Conservation (phyloP, 2,329 filamentous ascomycete genomes). For the Fusarium transvaalense region DNA sequence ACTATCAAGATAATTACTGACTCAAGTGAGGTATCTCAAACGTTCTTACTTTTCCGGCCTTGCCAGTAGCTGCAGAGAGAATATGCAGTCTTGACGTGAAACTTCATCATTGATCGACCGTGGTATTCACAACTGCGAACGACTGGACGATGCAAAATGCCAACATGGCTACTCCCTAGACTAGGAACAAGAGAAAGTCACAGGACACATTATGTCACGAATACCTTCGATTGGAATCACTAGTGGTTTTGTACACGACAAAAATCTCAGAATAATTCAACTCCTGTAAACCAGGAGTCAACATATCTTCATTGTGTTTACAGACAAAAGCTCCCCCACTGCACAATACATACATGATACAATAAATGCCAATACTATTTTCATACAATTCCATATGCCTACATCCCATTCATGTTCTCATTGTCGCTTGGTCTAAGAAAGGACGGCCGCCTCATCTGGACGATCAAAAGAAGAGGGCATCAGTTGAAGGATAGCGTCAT, state of each 20-base stretch:
- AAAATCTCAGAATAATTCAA: neutral
- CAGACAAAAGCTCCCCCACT: conserved; percentile 9
- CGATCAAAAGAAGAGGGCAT: conserved; percentile 9
- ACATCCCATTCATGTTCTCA: conserved; percentile 22
- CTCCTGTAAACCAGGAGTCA: neutral
- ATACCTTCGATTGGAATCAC: neutral
- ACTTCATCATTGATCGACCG: neutral
- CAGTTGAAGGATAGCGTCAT: conserved; percentile 30
- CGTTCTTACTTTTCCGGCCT: neutral
- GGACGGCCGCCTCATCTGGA: conserved; percentile 9
- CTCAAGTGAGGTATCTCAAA: neutral
- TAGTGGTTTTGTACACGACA: neutral
- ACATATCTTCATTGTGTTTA: conserved; percentile 3
- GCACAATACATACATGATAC: conserved; percentile 33
- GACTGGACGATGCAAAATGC: neutral
- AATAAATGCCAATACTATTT: conserved; percentile 28
- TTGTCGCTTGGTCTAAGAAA: conserved; percentile 28
- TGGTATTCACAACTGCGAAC: neutral
- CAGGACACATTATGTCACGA: neutral
- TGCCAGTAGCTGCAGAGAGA: neutral
- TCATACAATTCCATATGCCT: conserved; percentile 33
- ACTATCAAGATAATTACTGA: neutral
- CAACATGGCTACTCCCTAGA: neutral
- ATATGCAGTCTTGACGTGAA: neutral
- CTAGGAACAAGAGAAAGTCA: neutral